phyloP scores from a whole-genome alignment of 441 rosid genomes.

The Flueggea neowawraea region DNA sequence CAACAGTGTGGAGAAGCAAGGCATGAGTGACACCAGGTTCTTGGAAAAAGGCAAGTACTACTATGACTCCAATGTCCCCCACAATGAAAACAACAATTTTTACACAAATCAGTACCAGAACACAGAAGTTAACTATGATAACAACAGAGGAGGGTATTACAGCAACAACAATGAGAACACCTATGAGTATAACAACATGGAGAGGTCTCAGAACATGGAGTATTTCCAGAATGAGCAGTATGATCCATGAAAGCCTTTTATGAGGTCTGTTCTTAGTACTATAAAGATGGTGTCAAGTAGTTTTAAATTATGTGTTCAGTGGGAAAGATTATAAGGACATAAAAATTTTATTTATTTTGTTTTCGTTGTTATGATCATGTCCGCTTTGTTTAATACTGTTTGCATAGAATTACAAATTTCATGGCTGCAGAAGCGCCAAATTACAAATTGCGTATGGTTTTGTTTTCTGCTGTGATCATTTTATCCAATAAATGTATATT shows the following conservation, averaged over 20 bases:
- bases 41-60: constrained; percentile 16
- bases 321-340: too few relatives aligned
- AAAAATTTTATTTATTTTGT: too few relatives aligned
- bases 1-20: constrained; percentile 3
- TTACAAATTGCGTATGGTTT: too few relatives aligned
- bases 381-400: too few relatives aligned
- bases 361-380: too few relatives aligned
- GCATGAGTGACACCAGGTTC: constrained; percentile 1
- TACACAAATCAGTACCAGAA: constrained; percentile 14
- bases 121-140: constrained; percentile 11
- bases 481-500: too few relatives aligned
- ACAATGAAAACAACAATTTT: constrained; percentile 14
- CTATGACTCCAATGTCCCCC: constrained; percentile 10
- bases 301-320: background rate
- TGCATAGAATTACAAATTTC: too few relatives aligned
- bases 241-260: constrained; percentile 5
- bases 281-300: background rate
- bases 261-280: background rate
- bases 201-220: background rate
- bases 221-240: constrained; percentile 7
- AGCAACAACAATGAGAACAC: background rate
- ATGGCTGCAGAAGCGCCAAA: too few relatives aligned
- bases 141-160: constrained; percentile 10
- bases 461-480: too few relatives aligned
- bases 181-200: constrained; percentile 10